These are phyloP conservation scores for Lodderomyces oxycetoniae DNA, from an alignment of 1,139 yeast species.

Conservation along the genomic window DNA sequence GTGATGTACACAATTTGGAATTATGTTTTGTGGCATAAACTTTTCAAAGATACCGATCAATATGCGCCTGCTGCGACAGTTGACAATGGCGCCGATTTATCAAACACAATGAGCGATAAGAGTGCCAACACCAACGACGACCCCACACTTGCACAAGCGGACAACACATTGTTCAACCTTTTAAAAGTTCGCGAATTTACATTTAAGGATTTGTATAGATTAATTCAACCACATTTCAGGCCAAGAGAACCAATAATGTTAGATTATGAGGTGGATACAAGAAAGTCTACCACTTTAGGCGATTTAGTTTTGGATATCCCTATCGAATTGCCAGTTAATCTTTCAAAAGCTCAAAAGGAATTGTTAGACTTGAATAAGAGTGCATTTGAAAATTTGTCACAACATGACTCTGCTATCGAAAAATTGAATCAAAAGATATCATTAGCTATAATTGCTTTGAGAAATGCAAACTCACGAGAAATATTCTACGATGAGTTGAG, in stretches of 20 bases:
- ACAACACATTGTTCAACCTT: conserved; percentile 56
- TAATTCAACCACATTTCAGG: conserved; percentile 53
- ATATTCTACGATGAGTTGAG: conserved; percentile 68
- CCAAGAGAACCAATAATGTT: conserved; percentile 79
- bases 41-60: conserved; percentile 43
- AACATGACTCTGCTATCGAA: conserved; percentile 47
- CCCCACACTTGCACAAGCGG: conserved; percentile 55
- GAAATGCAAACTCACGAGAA: conserved; percentile 47
- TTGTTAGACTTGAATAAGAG: conserved; percentile 36
- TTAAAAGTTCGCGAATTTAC: conserved; percentile 51
- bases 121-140: conserved; percentile 26
- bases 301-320: conserved; percentile 75
- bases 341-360: conserved; percentile 36
- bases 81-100: conserved; percentile 7
- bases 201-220: conserved; percentile 71
- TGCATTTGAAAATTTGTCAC: conserved; percentile 36
- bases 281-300: conserved; percentile 74
- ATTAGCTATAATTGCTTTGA: conserved; percentile 60
- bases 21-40: conserved; percentile 71
- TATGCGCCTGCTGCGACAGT: conserved; percentile 39
- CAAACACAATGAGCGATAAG: conserved; percentile 10
- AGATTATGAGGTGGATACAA: conserved; percentile 71
- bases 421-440: conserved; percentile 58
- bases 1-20: conserved; percentile 85
- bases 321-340: conserved; percentile 50